Conservation (phyloP, 192 early-diverging fungal species). For the Pecoramyces ruminantium region DNA sequence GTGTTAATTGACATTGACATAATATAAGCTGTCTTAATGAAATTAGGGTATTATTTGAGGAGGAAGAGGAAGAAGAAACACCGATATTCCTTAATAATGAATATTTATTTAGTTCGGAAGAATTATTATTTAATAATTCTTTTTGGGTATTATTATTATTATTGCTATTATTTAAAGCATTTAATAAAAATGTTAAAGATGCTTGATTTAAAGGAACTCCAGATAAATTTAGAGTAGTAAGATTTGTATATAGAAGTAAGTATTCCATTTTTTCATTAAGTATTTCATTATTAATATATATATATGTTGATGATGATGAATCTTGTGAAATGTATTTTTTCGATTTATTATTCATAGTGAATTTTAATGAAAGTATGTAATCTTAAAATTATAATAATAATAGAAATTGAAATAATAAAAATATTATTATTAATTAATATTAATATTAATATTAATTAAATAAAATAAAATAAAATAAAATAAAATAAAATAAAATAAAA, state of each 20-base stretch:
- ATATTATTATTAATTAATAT: no score
- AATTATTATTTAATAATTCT: background rate
- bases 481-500: no score
- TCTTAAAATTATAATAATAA: no score
- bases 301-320: background rate
- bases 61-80: no score
- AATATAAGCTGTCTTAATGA: background rate
- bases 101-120: no score
- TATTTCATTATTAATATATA: background rate
- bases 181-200: background rate
- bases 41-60: background rate
- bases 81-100: no score
- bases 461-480: no score
- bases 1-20: background rate
- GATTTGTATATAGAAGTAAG: background rate
- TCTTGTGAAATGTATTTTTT: background rate
- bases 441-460: no score
- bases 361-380: no score
- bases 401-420: no score
- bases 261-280: background rate
- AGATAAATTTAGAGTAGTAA: background rate
- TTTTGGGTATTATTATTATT: no score
- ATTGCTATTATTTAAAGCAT: background rate
- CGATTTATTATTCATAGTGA: no score
- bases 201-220: background rate